Evolutionary conservation across 2,329 filamentous ascomycete genomes (phyloP).

Genomic region (Penicillium decumbens): DNA sequence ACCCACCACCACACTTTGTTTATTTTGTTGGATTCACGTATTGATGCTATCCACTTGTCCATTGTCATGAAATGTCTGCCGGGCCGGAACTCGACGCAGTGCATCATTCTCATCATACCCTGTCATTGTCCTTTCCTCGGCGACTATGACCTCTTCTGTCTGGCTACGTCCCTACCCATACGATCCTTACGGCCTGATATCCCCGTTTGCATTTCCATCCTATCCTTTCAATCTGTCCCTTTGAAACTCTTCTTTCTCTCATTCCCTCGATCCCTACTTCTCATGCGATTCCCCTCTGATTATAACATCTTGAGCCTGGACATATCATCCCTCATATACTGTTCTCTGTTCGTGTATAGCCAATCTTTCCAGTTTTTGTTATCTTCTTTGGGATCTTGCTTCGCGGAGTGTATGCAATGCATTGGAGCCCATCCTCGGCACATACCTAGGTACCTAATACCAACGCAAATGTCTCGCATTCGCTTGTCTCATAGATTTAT

Average conservation of each 20-base stretch:
- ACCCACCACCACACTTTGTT: slow-evolving; percentile 8
- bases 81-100: slow-evolving; percentile 20
- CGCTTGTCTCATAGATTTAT: neutral
- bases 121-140: slow-evolving; percentile 13
- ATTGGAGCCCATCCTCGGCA: neutral
- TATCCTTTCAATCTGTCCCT: slow-evolving; percentile 1
- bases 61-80: slow-evolving; percentile 11
- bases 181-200: slow-evolving; percentile 23
- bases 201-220: slow-evolving; percentile 10
- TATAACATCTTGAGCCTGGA: slow-evolving; percentile 18
- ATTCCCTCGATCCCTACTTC: slow-evolving; percentile 6
- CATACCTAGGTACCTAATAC: neutral
- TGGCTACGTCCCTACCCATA: slow-evolving; percentile 17
- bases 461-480: neutral
- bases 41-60: slow-evolving; percentile 5
- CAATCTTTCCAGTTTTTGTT: neutral
- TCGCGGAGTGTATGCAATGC: neutral
- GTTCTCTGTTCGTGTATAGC: slow-evolving; percentile 2
- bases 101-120: slow-evolving; percentile 18
- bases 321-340: slow-evolving; percentile 19
- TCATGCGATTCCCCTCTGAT: slow-evolving; percentile 3
- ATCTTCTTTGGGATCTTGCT: neutral
- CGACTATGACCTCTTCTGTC: slow-evolving; percentile 11
- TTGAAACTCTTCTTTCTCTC: slow-evolving; percentile 3
- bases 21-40: slow-evolving; percentile 6